Conservation (phyloP, 306 rosid species). For the Carpinus fangiana region DNA sequence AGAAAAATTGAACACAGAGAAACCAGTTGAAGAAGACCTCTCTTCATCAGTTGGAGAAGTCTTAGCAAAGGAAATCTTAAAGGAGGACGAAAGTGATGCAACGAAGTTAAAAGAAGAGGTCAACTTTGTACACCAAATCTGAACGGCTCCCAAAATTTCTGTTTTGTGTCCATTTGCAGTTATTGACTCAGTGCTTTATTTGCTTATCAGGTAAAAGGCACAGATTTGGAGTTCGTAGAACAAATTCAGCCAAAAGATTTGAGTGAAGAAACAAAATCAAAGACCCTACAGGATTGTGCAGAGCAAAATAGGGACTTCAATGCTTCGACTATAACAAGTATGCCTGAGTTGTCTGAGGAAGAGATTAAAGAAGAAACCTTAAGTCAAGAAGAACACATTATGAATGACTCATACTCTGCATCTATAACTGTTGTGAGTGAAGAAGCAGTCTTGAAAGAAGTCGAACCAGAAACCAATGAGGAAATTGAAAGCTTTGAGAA, state of each 20-base stretch:
- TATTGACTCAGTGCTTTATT: no score
- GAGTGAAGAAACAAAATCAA: conserved; percentile 12
- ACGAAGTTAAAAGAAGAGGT: conserved; percentile 25
- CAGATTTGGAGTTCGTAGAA: conserved; percentile 21
- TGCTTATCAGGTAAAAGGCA: conserved; percentile 24
- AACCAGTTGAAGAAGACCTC: conserved; percentile 17
- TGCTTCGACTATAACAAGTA: conserved; percentile 12
- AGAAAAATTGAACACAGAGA: conserved; percentile 12
- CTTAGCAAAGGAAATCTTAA: conserved; percentile 8
- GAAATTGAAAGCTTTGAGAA: not conserved
- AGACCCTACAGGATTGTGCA: conserved; percentile 16
- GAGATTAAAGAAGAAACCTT: conserved; percentile 6
- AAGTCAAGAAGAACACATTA: conserved; percentile 8
- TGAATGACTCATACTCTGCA: not conserved
- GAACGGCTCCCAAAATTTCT: conserved; percentile 3
- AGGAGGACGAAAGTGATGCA: conserved; percentile 9
- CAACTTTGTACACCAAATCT: conserved; percentile 3
- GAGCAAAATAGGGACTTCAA: conserved; percentile 11
- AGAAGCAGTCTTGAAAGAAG: conserved; percentile 27
- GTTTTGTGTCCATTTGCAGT: not conserved
- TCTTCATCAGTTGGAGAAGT: conserved; percentile 12
- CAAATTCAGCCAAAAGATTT: conserved; percentile 15
- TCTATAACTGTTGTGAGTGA: conserved; percentile 15
- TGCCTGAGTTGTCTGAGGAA: conserved; percentile 3
- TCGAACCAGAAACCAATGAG: conserved; percentile 21